Evolutionary conservation across 169 alveolate genomes (phyloP).

Genomic region (Plasmodium chabaudi): DNA sequence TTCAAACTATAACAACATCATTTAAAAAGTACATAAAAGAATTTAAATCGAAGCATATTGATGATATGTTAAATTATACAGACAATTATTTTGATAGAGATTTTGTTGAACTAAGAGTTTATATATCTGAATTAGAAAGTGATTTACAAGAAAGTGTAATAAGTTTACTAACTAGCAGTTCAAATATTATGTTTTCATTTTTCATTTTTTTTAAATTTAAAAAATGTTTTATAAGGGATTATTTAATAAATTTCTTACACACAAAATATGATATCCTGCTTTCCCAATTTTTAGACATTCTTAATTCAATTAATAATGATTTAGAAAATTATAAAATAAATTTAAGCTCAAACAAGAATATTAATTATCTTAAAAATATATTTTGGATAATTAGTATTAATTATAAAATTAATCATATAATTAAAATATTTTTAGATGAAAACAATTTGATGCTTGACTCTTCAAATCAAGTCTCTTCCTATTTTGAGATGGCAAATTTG

Average conservation of each 20-base stretch:
- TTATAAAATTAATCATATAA: conserved; percentile 66
- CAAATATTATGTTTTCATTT: conserved; percentile 92
- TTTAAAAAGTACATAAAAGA: conserved; percentile 90
- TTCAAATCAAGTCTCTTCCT: conserved; percentile 14
- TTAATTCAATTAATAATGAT: conserved; percentile 58
- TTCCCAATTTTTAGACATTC: conserved; percentile 50
- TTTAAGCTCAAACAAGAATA: conserved; percentile 50
- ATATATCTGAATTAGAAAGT: conserved; percentile 89
- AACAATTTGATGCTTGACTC: conserved; percentile 1
- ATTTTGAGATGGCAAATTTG: conserved; percentile 44
- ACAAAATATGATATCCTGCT: conserved; percentile 68
- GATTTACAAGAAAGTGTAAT: conserved; percentile 82
- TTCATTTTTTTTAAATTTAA: conserved; percentile 68
- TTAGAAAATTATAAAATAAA: conserved; percentile 51
- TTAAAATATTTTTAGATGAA: conserved; percentile 51
- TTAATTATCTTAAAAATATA: conserved; percentile 69
- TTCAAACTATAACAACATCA: conserved; percentile 91
- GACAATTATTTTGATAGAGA: conserved; percentile 96
- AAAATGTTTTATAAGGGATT: conserved; percentile 46
- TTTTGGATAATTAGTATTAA: conserved; percentile 75
- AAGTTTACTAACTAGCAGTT: conserved; percentile 91
- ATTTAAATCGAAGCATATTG: conserved; percentile 77
- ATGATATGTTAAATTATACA: conserved; percentile 93
- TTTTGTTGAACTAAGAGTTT: conserved; percentile 96
- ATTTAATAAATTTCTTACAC: conserved; percentile 33